Evolutionary conservation across 805 yeast genomes (phyloP).

Genomic region (Barnettozyma vustinii): DNA sequence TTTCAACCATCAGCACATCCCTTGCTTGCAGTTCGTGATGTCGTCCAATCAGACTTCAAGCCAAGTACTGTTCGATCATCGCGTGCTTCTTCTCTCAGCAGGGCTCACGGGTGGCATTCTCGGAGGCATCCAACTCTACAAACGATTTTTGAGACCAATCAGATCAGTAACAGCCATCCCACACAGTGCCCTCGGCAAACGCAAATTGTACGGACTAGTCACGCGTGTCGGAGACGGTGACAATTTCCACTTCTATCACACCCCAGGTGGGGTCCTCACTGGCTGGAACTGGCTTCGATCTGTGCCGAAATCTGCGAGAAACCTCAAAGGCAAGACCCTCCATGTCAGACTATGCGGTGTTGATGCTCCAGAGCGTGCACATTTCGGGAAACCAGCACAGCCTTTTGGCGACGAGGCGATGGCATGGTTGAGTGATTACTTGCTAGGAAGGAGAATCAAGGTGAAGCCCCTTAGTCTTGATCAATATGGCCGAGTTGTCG

Average conservation of each 20-base stretch:
- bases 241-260: conserved; percentile 85
- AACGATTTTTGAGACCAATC: conserved; percentile 43
- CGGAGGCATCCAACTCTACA: conserved; percentile 32
- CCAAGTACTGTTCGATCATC: neutral
- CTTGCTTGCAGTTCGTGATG: neutral
- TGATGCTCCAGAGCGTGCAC: conserved; percentile 95
- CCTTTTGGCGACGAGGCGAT: conserved; percentile 83
- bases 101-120: conserved; percentile 4
- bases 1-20: neutral
- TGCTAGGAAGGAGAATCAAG: conserved; percentile 63
- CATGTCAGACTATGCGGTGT: conserved; percentile 84
- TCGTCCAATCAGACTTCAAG: neutral
- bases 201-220: conserved; percentile 62
- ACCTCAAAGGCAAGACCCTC: conserved; percentile 56
- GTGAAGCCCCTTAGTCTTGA: conserved; percentile 78
- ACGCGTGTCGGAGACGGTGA: conserved; percentile 95
- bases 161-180: conserved; percentile 50
- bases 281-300: conserved; percentile 94
- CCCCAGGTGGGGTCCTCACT: conserved; percentile 81
- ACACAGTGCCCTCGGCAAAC: conserved; percentile 32
- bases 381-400: conserved; percentile 91
- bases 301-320: conserved; percentile 47
- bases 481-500: conserved; percentile 87
- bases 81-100: conserved; percentile 1
- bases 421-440: conserved; percentile 61